Base-by-base conservation (phyloP, 2,329 filamentous ascomycete species). In the Eutypa lata region DNA sequence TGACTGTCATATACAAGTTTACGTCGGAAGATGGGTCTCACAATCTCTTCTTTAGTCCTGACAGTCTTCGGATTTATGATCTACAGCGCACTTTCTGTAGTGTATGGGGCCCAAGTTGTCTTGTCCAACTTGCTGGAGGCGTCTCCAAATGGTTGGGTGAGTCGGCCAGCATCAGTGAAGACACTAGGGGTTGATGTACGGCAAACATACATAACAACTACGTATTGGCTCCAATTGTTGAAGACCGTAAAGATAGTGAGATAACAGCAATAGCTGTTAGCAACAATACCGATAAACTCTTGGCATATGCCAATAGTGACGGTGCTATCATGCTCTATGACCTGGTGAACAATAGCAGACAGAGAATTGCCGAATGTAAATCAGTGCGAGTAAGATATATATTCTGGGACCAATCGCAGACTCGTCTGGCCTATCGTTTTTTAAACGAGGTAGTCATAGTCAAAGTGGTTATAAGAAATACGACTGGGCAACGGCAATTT, bases 91-190 rank as follows among this genome's bases (percentile, higher is more conserved):
- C 52, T 3, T 60, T 56, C 43, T 63, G 59, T 46, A 62, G 58
- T 37, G 33, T 63, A 14, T 63, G 62, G 62, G 62, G 62, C 48
- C 61, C 61, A 1, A 57, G 55, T 24, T 59, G 57, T 33, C 55
- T 63, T 2, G 33, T 54, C 4, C 50, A 51, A 11, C 28, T 61
- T 3, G 57, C 52, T 13, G 59, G 59, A 18, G 19, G 43, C 2
- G 44, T 35, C 19, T 45, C 49, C 4, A 45, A 45, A 8, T 24
- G 38, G 13, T n/a, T 33, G 37, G 48, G 37, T 22, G 53, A 59
- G 33, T 42, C 47, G 4, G 18, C 46, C 18, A 53, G 48, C 21
- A 35, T 38, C 6, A 48, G 11, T 13, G 40, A 48, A 22, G 47
- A 35, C 47, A n/a, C 48, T 51, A 28, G 26, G 49, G 48, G 31